Conservation (phyloP, 2,329 filamentous ascomycete species). For the Trichoderma hamatum region DNA sequence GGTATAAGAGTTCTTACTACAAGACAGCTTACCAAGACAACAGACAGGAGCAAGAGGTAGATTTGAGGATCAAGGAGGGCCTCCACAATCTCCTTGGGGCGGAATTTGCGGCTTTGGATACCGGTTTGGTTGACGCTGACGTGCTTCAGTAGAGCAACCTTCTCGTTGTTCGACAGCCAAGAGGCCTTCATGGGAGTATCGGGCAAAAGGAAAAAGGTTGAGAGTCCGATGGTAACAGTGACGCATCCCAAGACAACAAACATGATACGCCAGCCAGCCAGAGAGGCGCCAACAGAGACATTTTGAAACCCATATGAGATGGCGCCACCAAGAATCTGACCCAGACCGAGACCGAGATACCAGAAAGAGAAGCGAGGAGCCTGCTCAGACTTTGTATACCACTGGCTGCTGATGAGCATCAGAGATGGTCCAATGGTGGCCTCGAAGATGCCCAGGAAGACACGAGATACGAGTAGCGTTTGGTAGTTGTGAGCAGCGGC, state of each 20-base stretch:
- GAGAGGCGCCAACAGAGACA: constrained; percentile 53
- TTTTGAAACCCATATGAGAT: constrained; percentile 66
- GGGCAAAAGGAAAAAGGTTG: constrained; percentile 41
- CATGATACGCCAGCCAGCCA: constrained; percentile 69
- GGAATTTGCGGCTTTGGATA: constrained; percentile 57
- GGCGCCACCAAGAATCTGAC: constrained; percentile 64
- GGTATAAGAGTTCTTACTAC: background rate
- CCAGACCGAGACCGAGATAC: constrained; percentile 62
- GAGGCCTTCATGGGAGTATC: constrained; percentile 52
- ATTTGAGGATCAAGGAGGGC: constrained; percentile 55
- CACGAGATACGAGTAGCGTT: constrained; percentile 56
- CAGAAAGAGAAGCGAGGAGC: constrained; percentile 63
- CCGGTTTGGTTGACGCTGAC: constrained; percentile 62
- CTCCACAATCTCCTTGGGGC: constrained; percentile 55
- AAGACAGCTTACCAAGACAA: constrained; percentile 46
- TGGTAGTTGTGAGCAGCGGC: constrained; percentile 57
- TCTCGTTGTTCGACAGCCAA: constrained; percentile 51
- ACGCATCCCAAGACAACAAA: constrained; percentile 68
- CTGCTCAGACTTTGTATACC: constrained; percentile 65
- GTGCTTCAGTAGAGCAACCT: constrained; percentile 54
- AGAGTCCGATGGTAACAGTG: constrained; percentile 41
- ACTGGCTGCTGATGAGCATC: constrained; percentile 63
- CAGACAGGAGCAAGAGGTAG: constrained; percentile 53
- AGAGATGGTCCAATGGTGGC: constrained; percentile 62
- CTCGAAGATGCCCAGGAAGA: constrained; percentile 64